Base-by-base conservation (phyloP, 108 stramenopile species). In the Nitzschia sp. region DNA sequence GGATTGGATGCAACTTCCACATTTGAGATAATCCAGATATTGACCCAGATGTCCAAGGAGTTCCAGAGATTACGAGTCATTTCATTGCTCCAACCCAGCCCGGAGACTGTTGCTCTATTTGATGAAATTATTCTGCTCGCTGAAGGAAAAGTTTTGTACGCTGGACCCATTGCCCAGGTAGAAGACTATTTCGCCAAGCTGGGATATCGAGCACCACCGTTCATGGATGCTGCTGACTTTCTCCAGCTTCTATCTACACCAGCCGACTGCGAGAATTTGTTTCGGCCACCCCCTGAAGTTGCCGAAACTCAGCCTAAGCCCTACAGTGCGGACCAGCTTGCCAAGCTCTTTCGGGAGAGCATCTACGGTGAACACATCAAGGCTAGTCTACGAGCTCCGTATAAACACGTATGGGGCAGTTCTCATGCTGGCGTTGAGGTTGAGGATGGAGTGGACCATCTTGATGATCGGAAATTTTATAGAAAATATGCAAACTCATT, bases 21-120 rank as follows among this genome's bases (percentile, higher is more conserved):
- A 1, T 81, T 78, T 62, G 86, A 90, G 57, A 87, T 90, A 66
- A 63, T 79, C 25, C 58, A 72, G 8, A 38, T 58, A 17, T 45
- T 76, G 33, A 48, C 47, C 22, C 66, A 76, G 11, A 50, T 70
- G 22, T 58, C 68, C 36, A 83, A 34, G 72, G 69, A 28, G 47
- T 44, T 53, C 68, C 80, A 80, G 69, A 86, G 54, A 41, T 69
- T 86, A 2, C 74, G 85, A 23, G 79, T 97, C 8, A 79, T 96
- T 9, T 83, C 91, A n/a, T 83, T 98, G 32, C 73, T 96, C 1
- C 97, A 98, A 69, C 95, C 97, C 22, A 84, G 92, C n/a, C 96
- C 94, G 6, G 96, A 97, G 63, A 93, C 91, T 16, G 93, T 95
- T 53, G 85, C 84, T 33, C 76, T 96, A 45, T 97, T 97, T 71